Evolutionary conservation across 352 stramenopile species (phyloP).

Genomic region (Vaucheria bursata): DNA sequence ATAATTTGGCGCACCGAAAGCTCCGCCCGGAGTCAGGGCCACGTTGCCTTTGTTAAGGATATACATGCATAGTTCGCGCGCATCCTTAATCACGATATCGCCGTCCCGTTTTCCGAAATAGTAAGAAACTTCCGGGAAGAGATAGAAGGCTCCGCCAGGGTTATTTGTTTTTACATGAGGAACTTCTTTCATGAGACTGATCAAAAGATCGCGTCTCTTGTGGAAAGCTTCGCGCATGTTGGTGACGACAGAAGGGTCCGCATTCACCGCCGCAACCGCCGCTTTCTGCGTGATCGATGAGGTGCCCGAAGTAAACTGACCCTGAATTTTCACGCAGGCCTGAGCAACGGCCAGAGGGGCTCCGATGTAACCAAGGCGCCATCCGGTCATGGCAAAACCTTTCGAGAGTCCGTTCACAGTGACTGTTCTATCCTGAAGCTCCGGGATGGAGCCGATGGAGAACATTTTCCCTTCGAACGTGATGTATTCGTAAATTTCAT

Average conservation of each 20-base stretch:
- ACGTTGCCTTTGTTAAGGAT: background rate
- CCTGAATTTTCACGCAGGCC: background rate
- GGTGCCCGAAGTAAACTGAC: background rate
- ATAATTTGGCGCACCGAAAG: background rate
- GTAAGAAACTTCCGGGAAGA: background rate
- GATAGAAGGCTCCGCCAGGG: background rate
- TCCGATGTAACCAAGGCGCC: slow-evolving; percentile 79
- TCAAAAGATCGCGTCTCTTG: background rate
- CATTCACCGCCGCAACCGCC: background rate
- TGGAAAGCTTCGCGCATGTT: background rate
- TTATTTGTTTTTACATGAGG: background rate
- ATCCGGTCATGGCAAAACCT: slow-evolving; percentile 87
- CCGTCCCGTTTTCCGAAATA: background rate
- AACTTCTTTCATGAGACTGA: background rate
- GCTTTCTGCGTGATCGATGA: background rate
- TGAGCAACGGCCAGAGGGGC: background rate
- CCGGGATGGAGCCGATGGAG: background rate
- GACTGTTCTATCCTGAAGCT: background rate
- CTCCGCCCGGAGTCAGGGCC: background rate
- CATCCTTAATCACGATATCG: background rate
- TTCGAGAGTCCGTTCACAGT: slow-evolving; percentile 90
- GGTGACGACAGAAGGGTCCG: background rate
- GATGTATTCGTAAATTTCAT: slow-evolving; percentile 2
- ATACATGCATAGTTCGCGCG: background rate
- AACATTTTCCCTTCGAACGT: background rate